Percentiles rank a stretch among this genome's conserved stretches.
Evolutionary conservation across 139 green algal species (phyloP).

Genomic region (Trebouxia sp.): DNA sequence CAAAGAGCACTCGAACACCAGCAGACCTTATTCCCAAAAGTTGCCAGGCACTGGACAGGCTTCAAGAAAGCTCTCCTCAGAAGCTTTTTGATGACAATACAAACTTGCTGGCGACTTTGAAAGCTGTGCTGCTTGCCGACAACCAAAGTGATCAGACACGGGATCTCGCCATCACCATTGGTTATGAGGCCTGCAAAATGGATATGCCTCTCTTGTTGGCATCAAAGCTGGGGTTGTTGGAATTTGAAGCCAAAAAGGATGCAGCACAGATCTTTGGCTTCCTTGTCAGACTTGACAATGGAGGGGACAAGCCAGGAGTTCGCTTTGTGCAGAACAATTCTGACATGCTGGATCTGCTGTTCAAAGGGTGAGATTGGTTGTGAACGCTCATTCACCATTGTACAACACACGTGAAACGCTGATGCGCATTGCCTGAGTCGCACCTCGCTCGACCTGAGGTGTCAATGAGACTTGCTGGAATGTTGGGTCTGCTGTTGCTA

Average conservation of each 20-base stretch:
- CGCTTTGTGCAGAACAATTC: slow-evolving; percentile 65
- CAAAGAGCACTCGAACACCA: slow-evolving; percentile 29
- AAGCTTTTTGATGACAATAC: slow-evolving; percentile 19
- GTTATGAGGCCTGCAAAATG: slow-evolving; percentile 54
- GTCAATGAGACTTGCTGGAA: too few relatives aligned
- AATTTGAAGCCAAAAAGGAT: slow-evolving; percentile 90
- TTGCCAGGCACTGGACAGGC: slow-evolving; percentile 15
- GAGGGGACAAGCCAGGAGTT: slow-evolving; percentile 57
- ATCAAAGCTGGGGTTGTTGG: slow-evolving; percentile 64
- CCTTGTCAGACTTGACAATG: slow-evolving; percentile 74
- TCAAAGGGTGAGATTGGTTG: slow-evolving; percentile 56
- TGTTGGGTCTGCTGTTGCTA: too few relatives aligned
- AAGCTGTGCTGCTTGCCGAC: slow-evolving; percentile 72
- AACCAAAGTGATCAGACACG: slow-evolving; percentile 62
- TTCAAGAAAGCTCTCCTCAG: slow-evolving; percentile 12
- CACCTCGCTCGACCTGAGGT: too few relatives aligned
- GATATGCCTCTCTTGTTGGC: slow-evolving; percentile 68
- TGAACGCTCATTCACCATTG: neutral
- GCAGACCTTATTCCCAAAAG: slow-evolving; percentile 29
- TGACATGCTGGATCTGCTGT: slow-evolving; percentile 70
- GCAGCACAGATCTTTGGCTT: slow-evolving; percentile 71
- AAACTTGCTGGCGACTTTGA: slow-evolving; percentile 24
- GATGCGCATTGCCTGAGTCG: neutral
- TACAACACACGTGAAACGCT: neutral
- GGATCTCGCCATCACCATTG: slow-evolving; percentile 65